phyloP scores from a whole-genome alignment of 345 rosid genomes.

The Anastatica hierochuntica region DNA sequence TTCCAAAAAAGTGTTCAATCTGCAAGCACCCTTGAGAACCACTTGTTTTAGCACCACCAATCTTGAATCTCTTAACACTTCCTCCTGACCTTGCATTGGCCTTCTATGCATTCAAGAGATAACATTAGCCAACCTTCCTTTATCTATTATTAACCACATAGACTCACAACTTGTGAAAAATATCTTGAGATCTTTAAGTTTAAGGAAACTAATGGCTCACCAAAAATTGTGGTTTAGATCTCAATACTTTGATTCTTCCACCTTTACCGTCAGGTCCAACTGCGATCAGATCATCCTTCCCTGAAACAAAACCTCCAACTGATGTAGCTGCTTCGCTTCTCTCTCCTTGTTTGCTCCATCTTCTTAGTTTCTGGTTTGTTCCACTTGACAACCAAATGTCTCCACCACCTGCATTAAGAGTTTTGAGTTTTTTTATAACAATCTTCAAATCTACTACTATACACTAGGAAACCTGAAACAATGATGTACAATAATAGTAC shows the following conservation, averaged over 20 bases:
- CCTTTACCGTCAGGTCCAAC: conserved; percentile 92
- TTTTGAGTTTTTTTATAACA: too few relatives aligned
- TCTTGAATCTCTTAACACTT: conserved; percentile 51
- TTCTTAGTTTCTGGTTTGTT: conserved; percentile 51
- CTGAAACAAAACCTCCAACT: conserved; percentile 23
- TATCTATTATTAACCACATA: too few relatives aligned
- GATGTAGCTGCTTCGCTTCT: conserved; percentile 19
- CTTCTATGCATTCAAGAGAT: conserved; percentile 35
- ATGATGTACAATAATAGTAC: conserved; percentile 26
- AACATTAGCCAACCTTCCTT: too few relatives aligned
- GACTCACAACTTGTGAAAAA: conserved; percentile 20
- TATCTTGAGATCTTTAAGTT: background rate
- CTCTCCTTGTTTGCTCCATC: conserved; percentile 81
- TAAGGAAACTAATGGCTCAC: too few relatives aligned
- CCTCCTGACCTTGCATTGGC: conserved; percentile 28
- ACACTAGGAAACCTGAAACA: background rate
- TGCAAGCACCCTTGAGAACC: conserved; percentile 57
- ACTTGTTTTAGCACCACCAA: conserved; percentile 41
- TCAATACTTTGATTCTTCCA: conserved; percentile 68
- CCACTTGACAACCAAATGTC: conserved; percentile 57
- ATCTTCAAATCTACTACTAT: background rate
- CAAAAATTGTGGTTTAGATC: conserved; percentile 42
- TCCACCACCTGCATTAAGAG: conserved; percentile 32
- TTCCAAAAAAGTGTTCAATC: conserved; percentile 85
- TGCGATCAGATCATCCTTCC: conserved; percentile 51